Base-by-base conservation (phyloP, 2,329 filamentous ascomycete genomes). In the Colletotrichum cuscutae region DNA sequence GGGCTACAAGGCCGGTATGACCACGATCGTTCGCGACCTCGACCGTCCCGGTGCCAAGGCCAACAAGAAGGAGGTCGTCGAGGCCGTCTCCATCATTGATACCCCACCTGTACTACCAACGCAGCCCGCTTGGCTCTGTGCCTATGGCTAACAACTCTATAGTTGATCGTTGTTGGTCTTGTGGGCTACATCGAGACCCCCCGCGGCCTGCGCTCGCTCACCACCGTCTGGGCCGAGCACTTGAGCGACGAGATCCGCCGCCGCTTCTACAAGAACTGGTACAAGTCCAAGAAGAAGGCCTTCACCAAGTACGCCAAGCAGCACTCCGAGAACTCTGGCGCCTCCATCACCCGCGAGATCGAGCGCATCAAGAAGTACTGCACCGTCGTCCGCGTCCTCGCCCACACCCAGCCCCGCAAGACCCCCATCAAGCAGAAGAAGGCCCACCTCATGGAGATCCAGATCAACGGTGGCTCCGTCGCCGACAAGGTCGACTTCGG, bases 241-340 rank as follows among this genome's bases (percentile, higher is more conserved):
- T 88, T 99, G 87, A 94, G 94, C 88, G 97, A 99, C 87, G 97
- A 98, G 90, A 85, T 99, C 87, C 98, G 98, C 93, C 94, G 97
- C 84, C 94, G 97, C 85, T 99, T 99, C 95, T 99, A 99, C 94
- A 98, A 98, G 95, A 99, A 99, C 94, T 99, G 97, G 97, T 99
- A 99, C 94, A 98, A 98, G 94, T 95, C 92, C 92, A 99, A 99
- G 95, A 98, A 98, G 95, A 99, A 99, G 96, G 97, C 97, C 76
- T 99, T 99, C 91, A 99, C 97, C 91, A 98, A 97, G 91, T 99
- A 99, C 89, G 95, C 97, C 90, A 99, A 98, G 95, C 96, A 97
- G 93, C 95, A 98, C 93, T 95, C 96, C 77, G 96, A 98, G 90
- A 93, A 88, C 89, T 94, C 87, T 88, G 95, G 95, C 82, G 89